Evolutionary conservation across 1,284 basidiomycete species (phyloP), one percentile per base, ranked within the genome.

Genomic region (Abortiporus biennis): DNA sequence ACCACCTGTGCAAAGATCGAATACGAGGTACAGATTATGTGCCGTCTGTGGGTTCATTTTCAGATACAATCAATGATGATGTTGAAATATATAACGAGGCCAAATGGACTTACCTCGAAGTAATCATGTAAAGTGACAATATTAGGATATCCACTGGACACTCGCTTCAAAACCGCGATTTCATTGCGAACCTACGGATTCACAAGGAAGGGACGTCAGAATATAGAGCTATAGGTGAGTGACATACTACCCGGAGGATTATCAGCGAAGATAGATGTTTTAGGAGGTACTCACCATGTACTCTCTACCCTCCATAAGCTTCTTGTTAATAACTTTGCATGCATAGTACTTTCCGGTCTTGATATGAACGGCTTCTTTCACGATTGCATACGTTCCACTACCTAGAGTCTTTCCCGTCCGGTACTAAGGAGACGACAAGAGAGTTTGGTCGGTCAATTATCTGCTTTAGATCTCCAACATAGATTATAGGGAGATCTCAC

Each of bases 261-360:
- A n/a, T n/a, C n/a, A 22, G 20, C 36, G 27, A 16, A 23, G 31
- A 27, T n/a, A 41, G 17, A 27, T 15, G 43, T 24, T 8, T 34
- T 31, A 12, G 31, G 24, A 41, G 32, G 36, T 17, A 61, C 73
- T 46, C 34, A 88, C 90, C 89, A 92, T 90, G 61, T 91, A 80
- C 66, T 92, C 89, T 49, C 89, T 72, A 12, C 90, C 90, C 65
- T 91, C 89, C 91, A 99, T 95, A 54, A 99, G 83, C 63, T 94
- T 92, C 76, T 98, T 99, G 79, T 95, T 88, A 65, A 90, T 89
- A 56, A 92, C 89, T 64, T 92, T 93, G 74, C 90, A 92, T n/a
- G 89, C 90, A 70, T 84, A 92, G 64, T 87, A 65, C 54, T 70
- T 71, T 47, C 90, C 82, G 0, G 93, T 95, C 66, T 86, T 85